Conservation (phyloP, 192 early-diverging fungal species). For the Chytriomyces confervae region DNA sequence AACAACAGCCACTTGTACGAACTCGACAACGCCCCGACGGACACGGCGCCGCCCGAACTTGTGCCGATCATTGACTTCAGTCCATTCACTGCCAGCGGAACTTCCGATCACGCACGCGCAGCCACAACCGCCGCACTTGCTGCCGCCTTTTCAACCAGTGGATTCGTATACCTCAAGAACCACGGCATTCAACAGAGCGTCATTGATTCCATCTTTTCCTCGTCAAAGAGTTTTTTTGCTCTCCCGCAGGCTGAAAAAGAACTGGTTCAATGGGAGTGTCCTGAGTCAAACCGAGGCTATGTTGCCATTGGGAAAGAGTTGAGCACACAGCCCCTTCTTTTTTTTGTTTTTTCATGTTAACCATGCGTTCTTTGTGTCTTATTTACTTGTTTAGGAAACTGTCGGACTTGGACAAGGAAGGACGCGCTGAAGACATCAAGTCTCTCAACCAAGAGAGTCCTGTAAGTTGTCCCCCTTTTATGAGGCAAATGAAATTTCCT, state of each 20-base stretch:
- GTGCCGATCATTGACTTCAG: constrained; percentile 39
- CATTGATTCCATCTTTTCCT: constrained; percentile 22
- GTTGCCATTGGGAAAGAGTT: constrained; percentile 30
- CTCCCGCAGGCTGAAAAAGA: constrained; percentile 21
- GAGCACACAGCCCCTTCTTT: not conserved
- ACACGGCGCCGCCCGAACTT: constrained; percentile 5
- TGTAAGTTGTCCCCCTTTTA: not conserved
- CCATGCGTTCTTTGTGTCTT: not conserved
- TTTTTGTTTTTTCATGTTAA: not conserved
- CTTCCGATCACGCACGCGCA: not conserved
- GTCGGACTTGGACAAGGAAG: constrained; percentile 26
- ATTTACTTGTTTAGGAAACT: constrained; percentile 12
- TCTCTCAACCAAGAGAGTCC: constrained; percentile 15
- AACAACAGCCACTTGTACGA: not conserved
- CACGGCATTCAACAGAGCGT: constrained; percentile 27
- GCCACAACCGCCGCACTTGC: constrained; percentile 8
- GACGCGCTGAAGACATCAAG: constrained; percentile 29
- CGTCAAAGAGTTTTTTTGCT: constrained; percentile 18
- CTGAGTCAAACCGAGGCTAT: constrained; percentile 41
- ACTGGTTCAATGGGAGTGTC: constrained; percentile 29
- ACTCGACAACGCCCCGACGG: constrained; percentile 5
- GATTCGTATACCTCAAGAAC: constrained; percentile 38
- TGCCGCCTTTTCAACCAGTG: constrained; percentile 27
- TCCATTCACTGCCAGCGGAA: constrained; percentile 7
- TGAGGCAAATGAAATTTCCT: not conserved